phyloP scores from a whole-genome alignment of 2,329 filamentous ascomycete species.

The Pseudophaeomoniella oleicola region DNA sequence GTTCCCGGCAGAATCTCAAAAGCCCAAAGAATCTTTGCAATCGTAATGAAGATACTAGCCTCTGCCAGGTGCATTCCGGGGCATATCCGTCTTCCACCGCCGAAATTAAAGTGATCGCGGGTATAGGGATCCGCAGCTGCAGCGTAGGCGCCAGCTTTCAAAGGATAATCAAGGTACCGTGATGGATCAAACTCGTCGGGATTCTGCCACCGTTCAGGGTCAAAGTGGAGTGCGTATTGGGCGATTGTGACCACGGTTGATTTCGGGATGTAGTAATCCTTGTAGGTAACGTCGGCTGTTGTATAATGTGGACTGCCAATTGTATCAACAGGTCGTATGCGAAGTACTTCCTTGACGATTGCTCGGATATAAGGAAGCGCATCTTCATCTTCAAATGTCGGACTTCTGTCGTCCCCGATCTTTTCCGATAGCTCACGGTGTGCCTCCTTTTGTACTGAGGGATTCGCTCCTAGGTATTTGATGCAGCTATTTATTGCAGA shows the following conservation, averaged over 20 bases:
- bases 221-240: conserved; percentile 30
- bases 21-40: conserved; percentile 36
- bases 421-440: conserved; percentile 17
- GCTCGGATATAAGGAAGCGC: conserved; percentile 16
- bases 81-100: conserved; percentile 33
- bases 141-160: conserved; percentile 19
- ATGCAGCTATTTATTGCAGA: conserved; percentile 4
- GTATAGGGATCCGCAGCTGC: conserved; percentile 11
- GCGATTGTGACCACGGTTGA: conserved; percentile 21
- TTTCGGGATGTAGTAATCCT: conserved; percentile 18
- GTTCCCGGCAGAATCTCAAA: conserved; percentile 26
- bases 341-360: conserved; percentile 15
- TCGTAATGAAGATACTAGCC: conserved; percentile 31
- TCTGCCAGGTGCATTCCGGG: conserved; percentile 37
- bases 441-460: conserved; percentile 10
- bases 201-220: conserved; percentile 24
- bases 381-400: conserved; percentile 12
- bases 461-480: conserved; percentile 5
- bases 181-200: conserved; percentile 19
- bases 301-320: conserved; percentile 13
- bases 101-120: conserved; percentile 34
- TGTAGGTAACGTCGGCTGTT: conserved; percentile 15
- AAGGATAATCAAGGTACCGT: conserved; percentile 11
- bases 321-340: conserved; percentile 14
- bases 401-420: conserved; percentile 15